Evolutionary conservation across 2,329 filamentous ascomycete species (phyloP).

Genomic region (Pyrenophora seminiperda): DNA sequence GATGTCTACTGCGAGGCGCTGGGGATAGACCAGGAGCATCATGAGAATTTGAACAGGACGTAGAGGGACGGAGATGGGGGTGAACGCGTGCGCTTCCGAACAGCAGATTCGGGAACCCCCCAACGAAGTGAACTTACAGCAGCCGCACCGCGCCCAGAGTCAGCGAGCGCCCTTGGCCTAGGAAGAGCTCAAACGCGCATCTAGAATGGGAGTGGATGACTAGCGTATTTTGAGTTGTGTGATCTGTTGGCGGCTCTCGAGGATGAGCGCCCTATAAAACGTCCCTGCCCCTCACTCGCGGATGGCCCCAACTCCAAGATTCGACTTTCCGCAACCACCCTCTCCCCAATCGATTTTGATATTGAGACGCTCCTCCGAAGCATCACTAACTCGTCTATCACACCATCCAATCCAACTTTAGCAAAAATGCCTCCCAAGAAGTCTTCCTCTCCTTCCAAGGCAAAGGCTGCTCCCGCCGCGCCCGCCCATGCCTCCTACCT

Average conservation of each 20-base stretch:
- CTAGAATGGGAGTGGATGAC: slow-evolving; percentile 39
- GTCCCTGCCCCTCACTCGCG: slow-evolving; percentile 29
- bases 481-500: slow-evolving; percentile 68
- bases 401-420: slow-evolving; percentile 31
- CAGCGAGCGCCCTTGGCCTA: slow-evolving; percentile 25
- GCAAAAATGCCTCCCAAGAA: slow-evolving; percentile 70
- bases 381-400: slow-evolving; percentile 34
- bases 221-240: slow-evolving; percentile 29
- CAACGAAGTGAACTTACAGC: slow-evolving; percentile 22
- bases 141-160: slow-evolving; percentile 27
- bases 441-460: slow-evolving; percentile 59
- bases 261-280: slow-evolving; percentile 34
- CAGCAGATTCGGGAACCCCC: slow-evolving; percentile 30
- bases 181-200: slow-evolving; percentile 33
- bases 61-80: slow-evolving; percentile 22
- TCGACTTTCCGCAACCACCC: slow-evolving; percentile 33
- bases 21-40: slow-evolving; percentile 6
- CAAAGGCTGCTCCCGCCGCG: slow-evolving; percentile 61
- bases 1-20: neutral
- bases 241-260: slow-evolving; percentile 32
- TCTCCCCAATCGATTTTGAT: slow-evolving; percentile 26
- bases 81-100: slow-evolving; percentile 23
- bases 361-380: slow-evolving; percentile 41
- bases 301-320: slow-evolving; percentile 31
- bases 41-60: slow-evolving; percentile 7